These are phyloP conservation scores for Pythium folliculosum DNA, from an alignment of 352 stramenopile species.

Conservation along the genomic window DNA sequence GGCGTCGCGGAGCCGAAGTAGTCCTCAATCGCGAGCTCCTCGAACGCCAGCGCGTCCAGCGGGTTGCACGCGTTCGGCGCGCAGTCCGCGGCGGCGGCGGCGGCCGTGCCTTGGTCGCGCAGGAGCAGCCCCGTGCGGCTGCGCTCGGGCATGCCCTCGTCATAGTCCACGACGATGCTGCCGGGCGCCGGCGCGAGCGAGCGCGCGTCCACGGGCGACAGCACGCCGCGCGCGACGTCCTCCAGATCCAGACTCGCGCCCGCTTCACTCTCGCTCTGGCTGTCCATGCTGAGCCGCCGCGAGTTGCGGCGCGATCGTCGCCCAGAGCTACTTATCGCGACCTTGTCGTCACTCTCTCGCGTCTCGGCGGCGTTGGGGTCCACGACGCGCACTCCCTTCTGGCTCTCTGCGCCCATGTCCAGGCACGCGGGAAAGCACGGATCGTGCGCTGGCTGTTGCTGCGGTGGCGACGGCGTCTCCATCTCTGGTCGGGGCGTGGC, in stretches of 20 bases:
- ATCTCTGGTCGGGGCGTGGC: background rate
- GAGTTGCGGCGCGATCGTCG: constrained; percentile 25
- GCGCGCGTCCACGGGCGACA: constrained; percentile 15
- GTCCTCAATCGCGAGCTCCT: constrained; percentile 20
- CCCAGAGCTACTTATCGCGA: background rate
- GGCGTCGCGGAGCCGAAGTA: background rate
- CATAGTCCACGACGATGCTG: constrained; percentile 68
- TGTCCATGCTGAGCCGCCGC: constrained; percentile 16
- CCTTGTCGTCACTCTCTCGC: background rate
- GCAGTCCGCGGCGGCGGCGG: constrained; percentile 34
- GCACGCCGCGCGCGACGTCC: constrained; percentile 37
- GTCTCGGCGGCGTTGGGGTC: background rate
- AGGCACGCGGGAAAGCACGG: constrained; percentile 28
- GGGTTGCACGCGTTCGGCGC: constrained; percentile 45
- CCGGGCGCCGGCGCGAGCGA: constrained; percentile 20
- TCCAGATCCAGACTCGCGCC: constrained; percentile 41
- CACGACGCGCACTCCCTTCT: constrained; percentile 6
- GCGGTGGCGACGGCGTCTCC: background rate
- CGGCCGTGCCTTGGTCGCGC: constrained; percentile 24
- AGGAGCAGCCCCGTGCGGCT: constrained; percentile 18
- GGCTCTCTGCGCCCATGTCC: background rate
- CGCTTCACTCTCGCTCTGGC: constrained; percentile 11
- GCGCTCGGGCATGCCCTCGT: constrained; percentile 33
- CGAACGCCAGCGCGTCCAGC: constrained; percentile 30
- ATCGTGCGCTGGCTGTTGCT: background rate